These are phyloP conservation scores for barrel medic (Medicago truncatula) DNA, from an alignment of 306 rosid species.

Conservation along the genomic window DNA sequence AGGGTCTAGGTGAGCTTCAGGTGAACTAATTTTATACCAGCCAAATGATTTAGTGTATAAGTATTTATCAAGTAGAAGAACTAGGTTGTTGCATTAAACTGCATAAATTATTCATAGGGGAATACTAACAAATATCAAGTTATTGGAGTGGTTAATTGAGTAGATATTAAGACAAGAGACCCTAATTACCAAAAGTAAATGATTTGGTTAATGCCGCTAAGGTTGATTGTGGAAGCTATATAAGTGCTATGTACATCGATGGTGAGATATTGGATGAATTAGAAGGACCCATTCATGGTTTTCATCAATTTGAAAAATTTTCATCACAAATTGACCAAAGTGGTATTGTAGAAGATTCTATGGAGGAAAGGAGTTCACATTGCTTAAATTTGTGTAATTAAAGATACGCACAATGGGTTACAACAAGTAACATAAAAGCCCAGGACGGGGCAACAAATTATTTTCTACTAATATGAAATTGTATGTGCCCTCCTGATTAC, in stretches of 20 bases:
- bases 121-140: neutral
- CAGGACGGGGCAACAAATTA: neutral
- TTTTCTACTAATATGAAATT: neutral
- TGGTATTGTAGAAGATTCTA: constrained; percentile 5
- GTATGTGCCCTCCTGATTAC: neutral
- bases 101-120: neutral
- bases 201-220: neutral
- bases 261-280: neutral
- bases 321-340: neutral
- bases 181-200: neutral
- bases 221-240: constrained; percentile 2
- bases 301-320: constrained; percentile 11
- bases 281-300: neutral
- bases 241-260: neutral
- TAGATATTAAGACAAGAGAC: constrained; percentile 1
- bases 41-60: neutral
- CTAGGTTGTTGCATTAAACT: neutral
- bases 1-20: no score
- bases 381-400: constrained; percentile 2
- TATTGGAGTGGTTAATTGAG: neutral
- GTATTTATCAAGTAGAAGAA: neutral
- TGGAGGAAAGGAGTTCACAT: neutral
- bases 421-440: neutral
- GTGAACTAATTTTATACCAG: neutral
- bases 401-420: neutral